Base-by-base conservation (phyloP, 1,284 basidiomycete genomes). In the Ganoderma meredithae region DNA sequence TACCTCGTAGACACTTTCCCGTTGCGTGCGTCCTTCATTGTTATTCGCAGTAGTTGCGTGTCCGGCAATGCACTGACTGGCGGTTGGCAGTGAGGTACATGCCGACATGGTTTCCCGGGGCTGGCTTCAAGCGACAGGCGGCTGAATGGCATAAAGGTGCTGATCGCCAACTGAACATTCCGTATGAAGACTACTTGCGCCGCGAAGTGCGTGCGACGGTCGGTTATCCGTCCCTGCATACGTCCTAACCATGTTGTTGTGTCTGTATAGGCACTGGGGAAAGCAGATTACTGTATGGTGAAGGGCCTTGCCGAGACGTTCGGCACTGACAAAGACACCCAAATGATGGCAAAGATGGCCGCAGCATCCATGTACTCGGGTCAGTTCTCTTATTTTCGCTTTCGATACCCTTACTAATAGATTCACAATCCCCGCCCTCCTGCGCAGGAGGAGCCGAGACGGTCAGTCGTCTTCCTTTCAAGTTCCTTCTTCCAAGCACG, bases 101-200 rank as follows among this genome's bases (percentile, higher is more conserved):
- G 3, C 81, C 81, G 0, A 64, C 70, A 9, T 83, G 81, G 81
- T 73, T 82, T 47, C 81, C 82, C 17, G 81, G 81, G 8, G 76
- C 79, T 1, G 71, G 68, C 1, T 83, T 81, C 73, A 76, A 81
- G 62, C 68, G 70, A 9, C 36, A 72, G 31, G 81, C 79, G 6
- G 67, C 65, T 41, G 60, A 56, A 17, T 76, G 75, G 71, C 66
- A 66, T 19, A n/a, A 66, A 63, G 64, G 65, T 7, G 70, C 69
- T 12, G 69, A 68, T 15, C 62, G 69, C 5, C 70, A 76, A 62
- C 72, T 76, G 7, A 65, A 78, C 19, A 66, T 66, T 13, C 77
- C 78, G 1, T 77, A 75, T 58, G 65, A 74, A 6, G 73, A 69
- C 62, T 68, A 69, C 49, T 10, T 64, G 15, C 33, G 31, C 1